These are phyloP conservation scores for Obelidium mucronatum DNA, from an alignment of 192 early-diverging fungal genomes.

Conservation along the genomic window DNA sequence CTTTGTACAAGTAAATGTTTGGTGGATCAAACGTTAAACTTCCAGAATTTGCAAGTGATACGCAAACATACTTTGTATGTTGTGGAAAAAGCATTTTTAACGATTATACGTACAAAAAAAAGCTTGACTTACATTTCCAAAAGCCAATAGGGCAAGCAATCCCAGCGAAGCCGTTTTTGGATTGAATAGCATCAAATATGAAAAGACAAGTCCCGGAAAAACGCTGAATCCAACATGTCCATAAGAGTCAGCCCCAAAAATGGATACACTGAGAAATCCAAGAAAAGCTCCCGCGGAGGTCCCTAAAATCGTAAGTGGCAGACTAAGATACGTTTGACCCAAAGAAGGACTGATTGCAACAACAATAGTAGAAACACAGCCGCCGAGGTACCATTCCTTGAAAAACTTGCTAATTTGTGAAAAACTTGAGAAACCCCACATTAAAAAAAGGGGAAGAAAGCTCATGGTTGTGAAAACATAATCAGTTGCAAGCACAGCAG, in stretches of 20 bases:
- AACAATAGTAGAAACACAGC: background rate
- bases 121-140: constrained; percentile 10
- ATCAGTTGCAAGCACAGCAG: background rate
- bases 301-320: constrained; percentile 19
- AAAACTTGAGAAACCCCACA: background rate
- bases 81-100: background rate
- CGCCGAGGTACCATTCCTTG: constrained; percentile 24
- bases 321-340: constrained; percentile 29
- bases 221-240: background rate
- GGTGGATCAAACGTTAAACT: constrained; percentile 8
- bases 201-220: background rate
- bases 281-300: constrained; percentile 5
- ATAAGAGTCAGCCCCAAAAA: constrained; percentile 18
- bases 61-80: constrained; percentile 1
- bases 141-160: background rate
- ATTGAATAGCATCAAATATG: background rate
- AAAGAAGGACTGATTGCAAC: constrained; percentile 29
- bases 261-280: constrained; percentile 7
- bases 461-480: constrained; percentile 16
- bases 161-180: background rate
- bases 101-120: background rate
- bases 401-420: constrained; percentile 10
- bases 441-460: background rate
- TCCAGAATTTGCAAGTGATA: background rate
- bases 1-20: constrained; percentile 21